Conservation (phyloP, 1,284 basidiomycete genomes). For the Puccinia sorghi region DNA sequence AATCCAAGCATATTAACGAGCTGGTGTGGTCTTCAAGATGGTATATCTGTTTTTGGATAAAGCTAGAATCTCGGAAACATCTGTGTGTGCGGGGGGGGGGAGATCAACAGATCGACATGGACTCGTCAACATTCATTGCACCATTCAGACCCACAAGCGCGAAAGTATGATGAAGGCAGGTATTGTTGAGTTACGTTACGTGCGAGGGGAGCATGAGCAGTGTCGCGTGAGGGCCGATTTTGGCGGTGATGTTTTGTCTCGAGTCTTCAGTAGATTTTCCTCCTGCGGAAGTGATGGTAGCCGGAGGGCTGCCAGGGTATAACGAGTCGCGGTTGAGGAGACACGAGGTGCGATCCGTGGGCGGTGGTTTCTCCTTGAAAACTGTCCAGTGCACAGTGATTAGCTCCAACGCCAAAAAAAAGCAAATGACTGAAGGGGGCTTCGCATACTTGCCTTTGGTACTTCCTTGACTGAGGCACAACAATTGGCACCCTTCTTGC, state of each 20-base stretch:
- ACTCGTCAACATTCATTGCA: background rate
- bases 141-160: background rate
- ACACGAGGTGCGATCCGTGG: background rate
- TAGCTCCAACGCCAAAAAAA: background rate
- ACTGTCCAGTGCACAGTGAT: background rate
- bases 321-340: background rate
- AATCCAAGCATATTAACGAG: conserved; percentile 33
- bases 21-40: conserved; percentile 38
- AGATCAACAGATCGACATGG: background rate
- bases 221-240: conserved; percentile 20
- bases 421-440: background rate
- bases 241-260: conserved; percentile 25
- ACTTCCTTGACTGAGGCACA: conserved; percentile 39
- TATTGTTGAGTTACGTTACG: conserved; percentile 26
- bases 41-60: conserved; percentile 41
- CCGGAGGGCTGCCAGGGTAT: conserved; percentile 24
- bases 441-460: conserved; percentile 17
- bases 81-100: background rate
- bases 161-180: background rate
- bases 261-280: background rate
- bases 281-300: background rate
- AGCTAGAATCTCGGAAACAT: conserved; percentile 34
- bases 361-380: conserved; percentile 5
- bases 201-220: conserved; percentile 41
- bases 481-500: conserved; percentile 4